phyloP scores from a whole-genome alignment of 306 rosid genomes.

The Castanea sativa region DNA sequence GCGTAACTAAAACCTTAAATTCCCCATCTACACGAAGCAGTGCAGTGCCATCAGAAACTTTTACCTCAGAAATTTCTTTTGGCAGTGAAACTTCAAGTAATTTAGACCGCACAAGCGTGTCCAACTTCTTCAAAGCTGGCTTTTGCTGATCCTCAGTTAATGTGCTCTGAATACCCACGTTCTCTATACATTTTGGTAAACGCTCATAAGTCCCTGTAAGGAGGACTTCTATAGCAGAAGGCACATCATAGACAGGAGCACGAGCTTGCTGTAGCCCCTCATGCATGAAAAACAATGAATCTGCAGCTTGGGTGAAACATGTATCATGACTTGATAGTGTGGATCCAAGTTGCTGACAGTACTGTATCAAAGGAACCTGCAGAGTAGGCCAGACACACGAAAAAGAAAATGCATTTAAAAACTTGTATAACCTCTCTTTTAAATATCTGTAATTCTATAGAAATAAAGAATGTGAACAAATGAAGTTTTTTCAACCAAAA shows the following conservation, averaged over 20 bases:
- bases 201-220: constrained; percentile 78
- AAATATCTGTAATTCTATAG: not conserved
- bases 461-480: not conserved
- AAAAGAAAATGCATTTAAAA: not conserved
- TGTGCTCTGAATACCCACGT: constrained; percentile 69
- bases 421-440: not conserved
- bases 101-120: constrained; percentile 80
- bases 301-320: constrained; percentile 96
- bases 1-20: constrained; percentile 82
- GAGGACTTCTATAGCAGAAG: constrained; percentile 89
- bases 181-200: constrained; percentile 87
- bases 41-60: constrained; percentile 83
- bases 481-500: not conserved
- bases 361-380: constrained; percentile 94
- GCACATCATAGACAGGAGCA: constrained; percentile 96
- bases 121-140: constrained; percentile 90
- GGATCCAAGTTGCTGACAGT: constrained; percentile 85
- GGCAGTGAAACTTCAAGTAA: constrained; percentile 80
- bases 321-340: constrained; percentile 91
- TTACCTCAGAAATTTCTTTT: constrained; percentile 72
- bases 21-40: constrained; percentile 78
- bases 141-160: constrained; percentile 77
- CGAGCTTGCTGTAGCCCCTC: constrained; percentile 99
- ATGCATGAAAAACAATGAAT: constrained; percentile 96
- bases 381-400: constrained; percentile 4